Evolutionary conservation across 768 basidiomycete species (phyloP).

Genomic region (Pleurotus ostreatus): DNA sequence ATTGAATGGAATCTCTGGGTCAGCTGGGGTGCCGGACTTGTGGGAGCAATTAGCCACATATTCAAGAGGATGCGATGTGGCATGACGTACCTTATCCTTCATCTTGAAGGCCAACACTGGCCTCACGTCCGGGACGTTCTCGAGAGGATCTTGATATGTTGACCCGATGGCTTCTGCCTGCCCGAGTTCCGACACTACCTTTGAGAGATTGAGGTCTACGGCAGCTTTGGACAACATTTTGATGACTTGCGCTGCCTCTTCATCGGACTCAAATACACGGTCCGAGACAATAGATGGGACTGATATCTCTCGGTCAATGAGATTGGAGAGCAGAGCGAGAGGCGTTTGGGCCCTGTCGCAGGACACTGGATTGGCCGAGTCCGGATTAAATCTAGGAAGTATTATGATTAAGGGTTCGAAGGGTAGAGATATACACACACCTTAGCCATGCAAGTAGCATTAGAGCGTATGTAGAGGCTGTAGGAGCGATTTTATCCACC

Average conservation of each 20-base stretch:
- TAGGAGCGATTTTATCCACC: constrained; percentile 42
- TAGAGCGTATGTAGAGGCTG: constrained; percentile 59
- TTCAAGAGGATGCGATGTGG: no score
- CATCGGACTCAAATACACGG: constrained; percentile 48
- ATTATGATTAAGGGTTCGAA: not conserved
- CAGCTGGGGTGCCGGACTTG: constrained; percentile 13
- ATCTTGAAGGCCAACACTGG: constrained; percentile 46
- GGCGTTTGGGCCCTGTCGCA: constrained; percentile 18
- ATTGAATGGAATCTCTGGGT: constrained; percentile 65
- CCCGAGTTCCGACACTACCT: constrained; percentile 53
- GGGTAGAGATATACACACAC: constrained; percentile 25
- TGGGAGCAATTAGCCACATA: no score
- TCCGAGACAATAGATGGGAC: constrained; percentile 52
- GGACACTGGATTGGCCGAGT: constrained; percentile 20
- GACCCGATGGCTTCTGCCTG: constrained; percentile 45
- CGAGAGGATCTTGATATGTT: constrained; percentile 35
- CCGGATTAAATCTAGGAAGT: constrained; percentile 32
- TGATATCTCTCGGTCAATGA: constrained; percentile 47
- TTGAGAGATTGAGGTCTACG: constrained; percentile 45
- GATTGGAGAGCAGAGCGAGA: constrained; percentile 34
- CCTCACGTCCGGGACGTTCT: constrained; percentile 52
- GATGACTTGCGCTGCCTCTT: constrained; percentile 53
- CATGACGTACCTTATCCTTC: constrained; percentile 25
- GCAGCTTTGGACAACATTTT: constrained; percentile 56
- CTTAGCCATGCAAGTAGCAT: constrained; percentile 60